Percentiles rank a stretch among this genome's conserved stretches.
These are phyloP conservation scores for Cyberlindnera veronae DNA, from an alignment of 805 yeast genomes.

Conservation along the genomic window DNA sequence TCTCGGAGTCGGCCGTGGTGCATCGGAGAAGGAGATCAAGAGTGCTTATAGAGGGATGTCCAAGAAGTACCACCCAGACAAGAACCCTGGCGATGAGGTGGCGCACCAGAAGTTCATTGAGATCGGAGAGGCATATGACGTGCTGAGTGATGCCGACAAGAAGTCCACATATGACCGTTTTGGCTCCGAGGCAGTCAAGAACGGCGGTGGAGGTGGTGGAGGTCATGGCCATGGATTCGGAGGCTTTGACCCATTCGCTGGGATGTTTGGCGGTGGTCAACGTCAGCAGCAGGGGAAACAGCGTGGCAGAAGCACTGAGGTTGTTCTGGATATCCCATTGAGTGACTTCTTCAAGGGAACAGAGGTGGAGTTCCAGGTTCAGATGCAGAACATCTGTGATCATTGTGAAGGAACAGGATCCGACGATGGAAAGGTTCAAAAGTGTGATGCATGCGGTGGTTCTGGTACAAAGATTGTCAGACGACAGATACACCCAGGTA, in stretches of 20 bases:
- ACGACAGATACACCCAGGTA: constrained; percentile 82
- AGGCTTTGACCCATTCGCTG: constrained; percentile 63
- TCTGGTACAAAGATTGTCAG: constrained; percentile 62
- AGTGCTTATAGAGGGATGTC: constrained; percentile 79
- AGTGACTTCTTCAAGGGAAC: constrained; percentile 71
- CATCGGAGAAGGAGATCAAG: constrained; percentile 78
- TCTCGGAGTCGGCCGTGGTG: constrained; percentile 65
- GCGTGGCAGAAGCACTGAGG: constrained; percentile 60
- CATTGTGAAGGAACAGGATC: constrained; percentile 85
- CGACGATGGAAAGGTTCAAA: constrained; percentile 65
- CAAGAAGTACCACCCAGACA: constrained; percentile 92
- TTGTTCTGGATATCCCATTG: constrained; percentile 53
- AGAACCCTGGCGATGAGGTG: constrained; percentile 76
- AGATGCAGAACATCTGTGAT: constrained; percentile 72
- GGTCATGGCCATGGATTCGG: constrained; percentile 43
- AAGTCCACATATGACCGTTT: constrained; percentile 64
- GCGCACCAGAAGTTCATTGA: constrained; percentile 87
- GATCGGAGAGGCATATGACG: constrained; percentile 91
- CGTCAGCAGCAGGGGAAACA: constrained; percentile 39
- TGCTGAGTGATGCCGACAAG: constrained; percentile 69
- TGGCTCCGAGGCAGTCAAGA: constrained; percentile 73
- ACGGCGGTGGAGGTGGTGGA: constrained; percentile 44
- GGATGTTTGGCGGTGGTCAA: constrained; percentile 47
- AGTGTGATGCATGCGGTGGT: constrained; percentile 73
- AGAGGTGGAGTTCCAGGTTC: constrained; percentile 53